Base-by-base conservation (phyloP, 169 alveolate species). In the Eimeria necatrix region DNA sequence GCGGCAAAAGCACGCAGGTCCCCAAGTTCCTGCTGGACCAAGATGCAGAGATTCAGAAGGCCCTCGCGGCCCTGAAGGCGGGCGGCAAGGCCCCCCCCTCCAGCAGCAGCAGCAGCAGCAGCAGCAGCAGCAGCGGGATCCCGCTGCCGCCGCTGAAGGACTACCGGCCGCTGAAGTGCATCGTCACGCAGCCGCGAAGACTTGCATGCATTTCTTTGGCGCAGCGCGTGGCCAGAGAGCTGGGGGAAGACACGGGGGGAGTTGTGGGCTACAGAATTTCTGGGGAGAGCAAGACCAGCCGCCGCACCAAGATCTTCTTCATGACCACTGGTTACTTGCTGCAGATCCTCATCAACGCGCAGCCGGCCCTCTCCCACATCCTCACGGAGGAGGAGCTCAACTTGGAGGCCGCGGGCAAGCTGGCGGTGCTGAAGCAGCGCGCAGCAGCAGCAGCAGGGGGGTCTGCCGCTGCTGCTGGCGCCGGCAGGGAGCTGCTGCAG, bases 291-390 rank as follows among this genome's bases (percentile, higher is more conserved):
- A 20, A 14, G 41, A 51, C 68, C 12, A 61, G 84, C 74, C 32
- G 24, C 20, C 59, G 61, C 49, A 92, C 96, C 3, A 88, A 83
- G 93, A 32, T 95, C 49, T 73, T 81, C 88, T 95, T 95, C 84
- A 91, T 95, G 87, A 95, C 96, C 53, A 94, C 96, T n/a, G 96
- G 96, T n/a, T 94, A 89, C 86, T 78, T 94, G 26, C 95, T 94
- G 89, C 96, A 94, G 68, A 48, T 93, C 14, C 94, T 93, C 81
- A 53, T 84, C 78, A 81, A 93, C 32, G 87, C 78, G 24, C 95
- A 91, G 53, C 88, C 93, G 68, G 64, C 94, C 41, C 93, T 95
- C 70, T 26, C 91, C 51, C 95, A 94, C 61, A 86, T 92, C 86
- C 91, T 94, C 5, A 32, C 93, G 22, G 81, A 74, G n/a, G 88